Evolutionary conservation across 805 yeast genomes (phyloP).

Genomic region (Hemisphaericaspora nanyangensis): DNA sequence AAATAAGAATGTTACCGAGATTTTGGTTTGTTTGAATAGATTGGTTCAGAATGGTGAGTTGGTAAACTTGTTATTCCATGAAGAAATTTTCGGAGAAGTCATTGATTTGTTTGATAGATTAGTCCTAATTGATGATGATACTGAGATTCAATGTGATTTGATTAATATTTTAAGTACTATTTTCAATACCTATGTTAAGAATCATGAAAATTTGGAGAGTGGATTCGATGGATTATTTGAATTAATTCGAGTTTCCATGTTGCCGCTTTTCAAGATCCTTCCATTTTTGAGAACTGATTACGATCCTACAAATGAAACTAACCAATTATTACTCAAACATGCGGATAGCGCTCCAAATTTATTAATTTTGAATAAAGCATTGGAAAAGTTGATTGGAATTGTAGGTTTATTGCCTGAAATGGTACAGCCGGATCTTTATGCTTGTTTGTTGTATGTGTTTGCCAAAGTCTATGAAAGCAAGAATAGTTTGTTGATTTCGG

Average conservation of each 20-base stretch:
- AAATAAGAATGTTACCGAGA: conserved; percentile 44
- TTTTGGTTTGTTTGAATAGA: conserved; percentile 44
- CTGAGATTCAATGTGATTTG: conserved; percentile 56
- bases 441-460: conserved; percentile 64
- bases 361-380: conserved; percentile 44
- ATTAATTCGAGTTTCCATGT: conserved; percentile 62
- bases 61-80: conserved; percentile 58
- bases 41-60: conserved; percentile 56
- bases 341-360: conserved; percentile 37
- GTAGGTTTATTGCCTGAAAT: conserved; percentile 60
- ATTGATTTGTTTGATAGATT: conserved; percentile 73
- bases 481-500: conserved; percentile 42
- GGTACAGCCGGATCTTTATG: conserved; percentile 65
- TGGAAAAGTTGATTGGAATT: conserved; percentile 57
- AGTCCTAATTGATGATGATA: conserved; percentile 57
- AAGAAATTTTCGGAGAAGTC: conserved; percentile 68
- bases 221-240: conserved; percentile 83
- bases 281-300: conserved; percentile 56
- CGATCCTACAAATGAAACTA: conserved; percentile 23
- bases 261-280: conserved; percentile 55
- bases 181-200: conserved; percentile 22
- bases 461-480: conserved; percentile 49
- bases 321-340: conserved; percentile 23
- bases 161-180: conserved; percentile 29
- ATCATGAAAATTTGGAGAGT: conserved; percentile 42